Conservation (phyloP, 2,329 filamentous ascomycete genomes). For the Diaporthe helianthi region DNA sequence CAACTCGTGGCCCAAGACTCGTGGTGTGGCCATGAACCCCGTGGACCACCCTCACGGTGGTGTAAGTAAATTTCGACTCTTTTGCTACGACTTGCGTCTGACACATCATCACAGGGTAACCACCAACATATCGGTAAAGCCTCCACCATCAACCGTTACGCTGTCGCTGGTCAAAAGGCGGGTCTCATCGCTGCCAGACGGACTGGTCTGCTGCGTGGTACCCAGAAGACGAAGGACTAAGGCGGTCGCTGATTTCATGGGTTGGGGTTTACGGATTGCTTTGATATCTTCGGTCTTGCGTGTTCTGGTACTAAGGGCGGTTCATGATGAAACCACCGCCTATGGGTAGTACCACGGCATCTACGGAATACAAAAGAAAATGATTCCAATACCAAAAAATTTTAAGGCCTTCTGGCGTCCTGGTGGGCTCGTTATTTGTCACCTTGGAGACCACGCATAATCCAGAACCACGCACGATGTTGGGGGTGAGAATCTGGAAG, state of each 20-base stretch:
- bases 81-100: slow-evolving; percentile 44
- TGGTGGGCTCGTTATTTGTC: background rate
- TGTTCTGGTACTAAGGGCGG: slow-evolving; percentile 44
- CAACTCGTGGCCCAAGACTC: slow-evolving; percentile 99
- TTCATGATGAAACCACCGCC: slow-evolving; percentile 34
- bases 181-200: slow-evolving; percentile 99
- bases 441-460: background rate
- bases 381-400: slow-evolving; percentile 41
- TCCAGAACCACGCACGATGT: background rate
- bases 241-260: slow-evolving; percentile 63
- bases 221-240: slow-evolving; percentile 99
- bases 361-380: slow-evolving; percentile 54
- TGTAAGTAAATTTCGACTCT: slow-evolving; percentile 57
- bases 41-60: slow-evolving; percentile 98
- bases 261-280: slow-evolving; percentile 73
- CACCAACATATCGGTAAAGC: slow-evolving; percentile 99
- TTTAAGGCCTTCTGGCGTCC: slow-evolving; percentile 17
- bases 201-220: slow-evolving; percentile 99
- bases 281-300: slow-evolving; percentile 53
- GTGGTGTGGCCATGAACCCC: slow-evolving; percentile 99
- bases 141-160: slow-evolving; percentile 98
- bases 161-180: slow-evolving; percentile 98
- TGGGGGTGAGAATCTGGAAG: slow-evolving; percentile 20
- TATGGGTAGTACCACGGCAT: slow-evolving; percentile 45
- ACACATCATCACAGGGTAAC: slow-evolving; percentile 76